A percentile compares a stretch with the other conserved stretches of the same genome.
These are phyloP conservation scores for Lithohypha guttulata DNA, from an alignment of 2,329 filamentous ascomycete species.

Conservation along the genomic window DNA sequence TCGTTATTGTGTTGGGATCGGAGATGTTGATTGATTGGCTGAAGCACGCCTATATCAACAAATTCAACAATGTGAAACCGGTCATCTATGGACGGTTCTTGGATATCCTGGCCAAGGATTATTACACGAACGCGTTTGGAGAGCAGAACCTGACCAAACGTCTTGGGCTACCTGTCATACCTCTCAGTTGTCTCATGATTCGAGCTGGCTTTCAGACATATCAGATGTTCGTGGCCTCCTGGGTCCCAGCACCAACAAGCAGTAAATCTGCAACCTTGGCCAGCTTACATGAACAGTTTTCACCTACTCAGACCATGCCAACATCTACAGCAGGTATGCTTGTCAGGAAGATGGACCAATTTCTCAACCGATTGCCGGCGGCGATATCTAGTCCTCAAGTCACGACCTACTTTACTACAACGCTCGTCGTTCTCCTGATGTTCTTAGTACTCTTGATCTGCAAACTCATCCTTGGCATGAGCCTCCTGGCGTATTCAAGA, in stretches of 20 bases:
- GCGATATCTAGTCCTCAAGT: slow-evolving; percentile 33
- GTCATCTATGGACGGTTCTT: slow-evolving; percentile 80
- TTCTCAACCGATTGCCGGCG: slow-evolving; percentile 32
- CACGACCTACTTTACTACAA: slow-evolving; percentile 55
- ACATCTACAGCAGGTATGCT: slow-evolving; percentile 48
- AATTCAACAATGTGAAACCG: slow-evolving; percentile 96
- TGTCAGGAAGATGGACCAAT: slow-evolving; percentile 28
- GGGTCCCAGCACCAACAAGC: slow-evolving; percentile 47
- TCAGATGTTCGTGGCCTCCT: slow-evolving; percentile 89
- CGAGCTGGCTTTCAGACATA: slow-evolving; percentile 91
- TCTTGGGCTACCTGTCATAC: slow-evolving; percentile 81
- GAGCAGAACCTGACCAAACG: slow-evolving; percentile 83
- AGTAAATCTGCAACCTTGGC: slow-evolving; percentile 29
- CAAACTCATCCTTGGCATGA: slow-evolving; percentile 82
- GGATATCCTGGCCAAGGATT: slow-evolving; percentile 92
- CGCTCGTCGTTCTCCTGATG: slow-evolving; percentile 70
- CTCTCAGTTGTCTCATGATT: slow-evolving; percentile 87
- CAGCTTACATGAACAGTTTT: slow-evolving; percentile 38
- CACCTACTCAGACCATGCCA: slow-evolving; percentile 50
- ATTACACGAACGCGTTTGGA: slow-evolving; percentile 91
- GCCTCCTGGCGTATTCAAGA: slow-evolving; percentile 66
- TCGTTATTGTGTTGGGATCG: slow-evolving; percentile 84
- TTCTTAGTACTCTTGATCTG: slow-evolving; percentile 76
- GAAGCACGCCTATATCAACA: slow-evolving; percentile 95
- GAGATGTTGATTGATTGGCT: slow-evolving; percentile 96